Conservation (phyloP, 441 rosid genomes). For the Jatropha podagrica region DNA sequence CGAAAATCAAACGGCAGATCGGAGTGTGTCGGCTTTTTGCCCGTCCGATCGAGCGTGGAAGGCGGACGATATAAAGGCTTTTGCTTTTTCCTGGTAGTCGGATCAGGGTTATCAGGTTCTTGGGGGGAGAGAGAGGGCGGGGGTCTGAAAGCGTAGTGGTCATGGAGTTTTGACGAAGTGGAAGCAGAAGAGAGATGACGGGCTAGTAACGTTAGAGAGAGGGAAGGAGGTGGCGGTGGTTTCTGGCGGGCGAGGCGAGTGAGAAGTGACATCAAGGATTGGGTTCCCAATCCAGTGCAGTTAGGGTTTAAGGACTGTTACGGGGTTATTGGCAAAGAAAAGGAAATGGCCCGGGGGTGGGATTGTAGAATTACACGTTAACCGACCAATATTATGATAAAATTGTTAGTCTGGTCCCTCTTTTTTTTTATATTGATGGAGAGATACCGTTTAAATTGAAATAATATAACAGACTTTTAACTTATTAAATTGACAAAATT, state of each 20-base stretch:
- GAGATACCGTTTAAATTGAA: no score
- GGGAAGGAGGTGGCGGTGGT: slow-evolving; percentile 15
- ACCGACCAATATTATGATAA: not conserved
- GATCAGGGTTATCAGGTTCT: slow-evolving; percentile 26
- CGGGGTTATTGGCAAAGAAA: not conserved
- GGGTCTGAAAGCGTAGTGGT: slow-evolving; percentile 52
- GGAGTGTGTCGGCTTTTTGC: slow-evolving; percentile 42
- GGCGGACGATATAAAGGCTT: slow-evolving; percentile 86
- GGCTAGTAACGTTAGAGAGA: slow-evolving; percentile 22
- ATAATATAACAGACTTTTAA: no score
- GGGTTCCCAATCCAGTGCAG: not conserved
- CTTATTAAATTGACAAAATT: no score
- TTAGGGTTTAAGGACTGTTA: slow-evolving; percentile 12
- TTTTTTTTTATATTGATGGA: no score
- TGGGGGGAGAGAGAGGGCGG: slow-evolving; percentile 59
- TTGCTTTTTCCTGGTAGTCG: slow-evolving; percentile 35
- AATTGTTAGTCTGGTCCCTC: no score
- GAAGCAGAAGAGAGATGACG: slow-evolving; percentile 39
- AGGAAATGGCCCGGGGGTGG: slow-evolving; percentile 2
- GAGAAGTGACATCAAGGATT: slow-evolving; percentile 22
- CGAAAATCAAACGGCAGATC: slow-evolving; percentile 84
- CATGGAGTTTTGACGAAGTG: slow-evolving; percentile 61
- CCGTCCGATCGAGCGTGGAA: slow-evolving; percentile 59
- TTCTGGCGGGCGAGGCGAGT: slow-evolving; percentile 55
- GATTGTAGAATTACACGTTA: no score